phyloP scores from a whole-genome alignment of 768 basidiomycete species.

The Paxillus involutus region DNA sequence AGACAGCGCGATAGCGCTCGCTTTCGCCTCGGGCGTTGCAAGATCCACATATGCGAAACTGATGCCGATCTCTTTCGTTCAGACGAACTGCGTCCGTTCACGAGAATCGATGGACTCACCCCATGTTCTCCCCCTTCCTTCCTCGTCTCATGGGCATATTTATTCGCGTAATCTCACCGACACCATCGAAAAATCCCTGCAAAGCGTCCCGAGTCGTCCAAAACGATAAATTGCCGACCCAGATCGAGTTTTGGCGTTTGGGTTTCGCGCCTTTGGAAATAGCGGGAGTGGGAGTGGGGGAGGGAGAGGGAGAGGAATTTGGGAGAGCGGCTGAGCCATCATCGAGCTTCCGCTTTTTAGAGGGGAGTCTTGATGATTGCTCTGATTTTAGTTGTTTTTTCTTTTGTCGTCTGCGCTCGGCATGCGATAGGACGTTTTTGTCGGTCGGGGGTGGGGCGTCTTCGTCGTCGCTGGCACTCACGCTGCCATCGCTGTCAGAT shows the following conservation, averaged over 20 bases:
- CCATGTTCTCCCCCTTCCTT: constrained; percentile 67
- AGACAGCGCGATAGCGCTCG: constrained; percentile 72
- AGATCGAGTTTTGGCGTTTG: constrained; percentile 83
- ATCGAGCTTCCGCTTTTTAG: constrained; percentile 51
- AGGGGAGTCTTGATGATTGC: constrained; percentile 20
- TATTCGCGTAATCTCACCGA: constrained; percentile 74
- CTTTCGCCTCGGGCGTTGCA: constrained; percentile 70
- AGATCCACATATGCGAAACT: constrained; percentile 99
- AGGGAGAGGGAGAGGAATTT: neutral
- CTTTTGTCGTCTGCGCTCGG: constrained; percentile 66
- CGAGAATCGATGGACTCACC: constrained; percentile 48
- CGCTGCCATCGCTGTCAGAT: constrained; percentile 28
- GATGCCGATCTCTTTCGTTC: neutral
- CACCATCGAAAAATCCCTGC: constrained; percentile 64
- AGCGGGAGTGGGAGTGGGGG: neutral
- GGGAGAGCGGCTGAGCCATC: constrained; percentile 8
- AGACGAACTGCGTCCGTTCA: neutral
- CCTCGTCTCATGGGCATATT: constrained; percentile 83
- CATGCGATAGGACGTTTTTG: constrained; percentile 67
- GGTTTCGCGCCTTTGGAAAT: constrained; percentile 21
- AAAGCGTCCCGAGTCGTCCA: constrained; percentile 81
- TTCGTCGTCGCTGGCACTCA: constrained; percentile 10
- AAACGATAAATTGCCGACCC: constrained; percentile 95
- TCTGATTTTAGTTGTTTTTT: constrained; percentile 35
- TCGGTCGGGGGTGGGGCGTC: constrained; percentile 25